Evolutionary conservation across 805 yeast genomes (phyloP), one percentile per base, ranked within the genome.

Genomic region (Yarrowia porcina): DNA sequence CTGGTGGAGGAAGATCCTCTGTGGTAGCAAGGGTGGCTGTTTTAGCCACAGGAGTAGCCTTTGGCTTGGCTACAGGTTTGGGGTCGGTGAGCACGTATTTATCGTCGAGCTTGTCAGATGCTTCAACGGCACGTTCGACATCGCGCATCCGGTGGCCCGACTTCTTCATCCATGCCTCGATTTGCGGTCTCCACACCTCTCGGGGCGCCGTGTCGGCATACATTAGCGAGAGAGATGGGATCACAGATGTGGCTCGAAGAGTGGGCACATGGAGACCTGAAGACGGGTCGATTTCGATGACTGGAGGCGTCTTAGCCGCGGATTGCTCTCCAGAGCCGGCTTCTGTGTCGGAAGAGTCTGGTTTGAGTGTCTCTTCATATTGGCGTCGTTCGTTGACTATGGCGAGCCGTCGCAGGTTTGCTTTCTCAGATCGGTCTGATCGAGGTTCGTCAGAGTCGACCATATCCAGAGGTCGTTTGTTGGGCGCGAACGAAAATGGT

Each of bases 141-240:
- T 59, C 63, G 6, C 44, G 47, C 32, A 71, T 64, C 36, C 65
- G 65, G 65, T 62, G 12, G 75, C 74, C 50, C 69, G 72, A 64
- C 69, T 68, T 47, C 71, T 71, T 69, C 66, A 74, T 68, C 77
- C 77, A 74, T n/a, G 70, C 64, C 64, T 73, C 75, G 59, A 74
- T 47, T 66, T 74, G 77, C 2, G 75, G 75, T 35, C 76, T 64
- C 77, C 77, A 75, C 12, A 71, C 68, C 20, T 69, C 66, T 20
- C 75, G 65, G 3, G 77, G 76, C 4, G 77, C 77, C 15, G 77
- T 74, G 65, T 74, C 77, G 25, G 77, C 73, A 61, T 71, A 74
- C 57, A 74, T 66, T 56, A 74, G 65, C 36, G 73, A 69, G 18
- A 69, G 38, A 4, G 66, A 62, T 12, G 70, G 65, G 42, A 65